Evolutionary conservation across 305 asterid genomes (phyloP), one percentile per base, ranked within the genome.

Genomic region (Plantago rigida): DNA sequence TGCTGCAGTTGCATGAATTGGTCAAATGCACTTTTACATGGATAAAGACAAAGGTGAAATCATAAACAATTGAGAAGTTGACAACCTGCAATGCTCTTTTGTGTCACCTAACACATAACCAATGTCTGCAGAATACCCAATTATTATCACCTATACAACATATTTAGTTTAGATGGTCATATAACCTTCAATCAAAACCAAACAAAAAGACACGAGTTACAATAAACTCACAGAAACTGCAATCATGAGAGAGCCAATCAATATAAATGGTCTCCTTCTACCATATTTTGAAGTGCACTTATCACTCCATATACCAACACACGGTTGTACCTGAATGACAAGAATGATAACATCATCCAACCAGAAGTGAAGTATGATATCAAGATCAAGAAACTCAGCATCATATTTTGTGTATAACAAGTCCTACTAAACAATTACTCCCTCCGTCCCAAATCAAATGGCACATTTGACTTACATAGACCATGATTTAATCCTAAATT

Each of bases 291-390:
- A 93, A 68, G 86, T 34, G 84, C 99, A 93, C 79, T 89, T 93
- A 77, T 93, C 99, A 77, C 97, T 93, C 99, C 99, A 93, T 77
- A 89, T 87, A 41, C 99, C 99, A 72, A 93, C 99, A 77, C 97
- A 93, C 63, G 99, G 99, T 87, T 93, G 99, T 64, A 93, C 97
- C 99, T 93, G 84, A 64, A 72, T 78, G 62, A 50, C 67, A 70
- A 34, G 3, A 63, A 50, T 7, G 17, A 64, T 59, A 60, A 47
- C 41, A 59, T 45, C 17, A 69, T 49, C 51, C 39, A 56, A 67
- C 28, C n/a, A 45, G 48, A 58, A 57, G 39, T 41, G 17, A 60
- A 47, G 39, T 5, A 31, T 5, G 39, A 31, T 31, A 31, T 3
- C 29, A 19, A 39, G 39, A 12, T 13, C 29, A 51, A 5, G 29